Conservation (phyloP, 805 yeast genomes). For the Candida argentea region DNA sequence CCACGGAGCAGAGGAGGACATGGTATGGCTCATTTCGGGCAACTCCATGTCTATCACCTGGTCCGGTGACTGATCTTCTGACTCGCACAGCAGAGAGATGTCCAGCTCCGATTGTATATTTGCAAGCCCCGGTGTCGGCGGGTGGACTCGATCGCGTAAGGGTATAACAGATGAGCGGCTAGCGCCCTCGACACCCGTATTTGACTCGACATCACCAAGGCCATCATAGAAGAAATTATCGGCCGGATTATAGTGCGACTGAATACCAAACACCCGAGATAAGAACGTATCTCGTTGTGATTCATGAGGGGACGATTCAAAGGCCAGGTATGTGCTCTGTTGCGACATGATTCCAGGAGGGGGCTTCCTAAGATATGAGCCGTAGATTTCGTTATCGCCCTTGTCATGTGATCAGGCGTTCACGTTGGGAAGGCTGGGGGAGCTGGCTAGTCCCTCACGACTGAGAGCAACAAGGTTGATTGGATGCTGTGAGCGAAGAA, state of each 20-base stretch:
- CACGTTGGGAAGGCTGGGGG: too few relatives aligned
- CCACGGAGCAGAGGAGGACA: background rate
- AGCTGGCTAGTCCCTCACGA: too few relatives aligned
- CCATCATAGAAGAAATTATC: conserved; percentile 29
- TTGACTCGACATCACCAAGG: background rate
- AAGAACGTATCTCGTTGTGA: conserved; percentile 52
- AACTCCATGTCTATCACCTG: conserved; percentile 1
- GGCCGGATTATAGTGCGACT: conserved; percentile 32
- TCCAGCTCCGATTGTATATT: conserved; percentile 21
- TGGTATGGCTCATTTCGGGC: background rate
- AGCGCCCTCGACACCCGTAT: background rate
- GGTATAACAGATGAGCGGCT: background rate
- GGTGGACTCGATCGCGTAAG: background rate
- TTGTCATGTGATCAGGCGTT: conserved; percentile 1
- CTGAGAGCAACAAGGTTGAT: too few relatives aligned
- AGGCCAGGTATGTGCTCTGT: too few relatives aligned
- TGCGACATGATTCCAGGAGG: too few relatives aligned
- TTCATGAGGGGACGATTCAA: too few relatives aligned
- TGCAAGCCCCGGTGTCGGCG: background rate
- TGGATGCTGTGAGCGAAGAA: too few relatives aligned
- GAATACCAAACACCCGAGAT: conserved; percentile 53
- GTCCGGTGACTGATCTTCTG: conserved; percentile 11
- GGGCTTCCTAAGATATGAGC: too few relatives aligned
- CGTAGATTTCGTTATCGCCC: too few relatives aligned
- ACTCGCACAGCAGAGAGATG: conserved; percentile 14